These are phyloP conservation scores for Diaporthe velutina DNA, from an alignment of 2,329 filamentous ascomycete species.

Conservation along the genomic window DNA sequence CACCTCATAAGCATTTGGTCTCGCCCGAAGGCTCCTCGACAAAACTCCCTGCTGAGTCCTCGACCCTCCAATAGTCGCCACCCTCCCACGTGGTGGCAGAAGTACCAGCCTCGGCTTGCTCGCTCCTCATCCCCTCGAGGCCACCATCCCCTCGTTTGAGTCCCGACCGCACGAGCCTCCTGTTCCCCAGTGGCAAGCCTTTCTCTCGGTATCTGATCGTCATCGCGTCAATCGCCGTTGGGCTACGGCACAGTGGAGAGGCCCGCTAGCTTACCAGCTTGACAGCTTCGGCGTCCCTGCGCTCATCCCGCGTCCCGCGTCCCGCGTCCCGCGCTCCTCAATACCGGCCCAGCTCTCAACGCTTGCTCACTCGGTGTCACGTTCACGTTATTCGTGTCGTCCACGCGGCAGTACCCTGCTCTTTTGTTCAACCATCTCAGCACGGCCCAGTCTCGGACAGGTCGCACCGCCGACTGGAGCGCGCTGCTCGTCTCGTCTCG, in stretches of 20 bases:
- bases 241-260: background rate
- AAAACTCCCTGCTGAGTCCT: background rate
- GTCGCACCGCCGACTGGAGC: background rate
- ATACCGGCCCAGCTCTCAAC: background rate
- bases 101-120: constrained; percentile 13
- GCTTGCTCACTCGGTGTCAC: constrained; percentile 10
- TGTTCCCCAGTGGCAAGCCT: constrained; percentile 5
- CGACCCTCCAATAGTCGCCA: background rate
- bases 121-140: background rate
- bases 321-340: background rate
- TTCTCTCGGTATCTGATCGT: constrained; percentile 1
- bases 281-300: constrained; percentile 16
- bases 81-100: constrained; percentile 14
- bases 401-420: constrained; percentile 2
- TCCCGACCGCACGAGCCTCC: constrained; percentile 12
- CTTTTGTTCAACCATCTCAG: background rate
- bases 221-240: constrained; percentile 14
- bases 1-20: background rate
- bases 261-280: constrained; percentile 12
- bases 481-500: constrained; percentile 1
- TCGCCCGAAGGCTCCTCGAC: background rate
- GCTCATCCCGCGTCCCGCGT: constrained; percentile 1
- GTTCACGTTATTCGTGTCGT: constrained; percentile 19
- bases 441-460: constrained; percentile 7
- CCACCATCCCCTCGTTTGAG: background rate